Base-by-base conservation (phyloP, 768 basidiomycete genomes). In the Daedaleopsis nitida region DNA sequence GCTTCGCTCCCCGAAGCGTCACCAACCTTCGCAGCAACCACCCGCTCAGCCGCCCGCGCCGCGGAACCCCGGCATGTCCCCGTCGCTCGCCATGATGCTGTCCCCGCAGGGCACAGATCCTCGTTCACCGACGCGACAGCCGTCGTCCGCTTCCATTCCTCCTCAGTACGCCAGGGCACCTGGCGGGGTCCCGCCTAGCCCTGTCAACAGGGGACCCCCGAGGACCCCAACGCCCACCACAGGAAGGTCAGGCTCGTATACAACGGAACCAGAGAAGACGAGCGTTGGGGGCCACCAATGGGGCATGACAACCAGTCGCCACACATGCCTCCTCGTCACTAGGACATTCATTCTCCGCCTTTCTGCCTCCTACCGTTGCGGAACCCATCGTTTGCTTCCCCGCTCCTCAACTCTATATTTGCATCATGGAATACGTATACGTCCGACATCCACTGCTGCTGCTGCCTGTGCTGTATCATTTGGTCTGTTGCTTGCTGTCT, bases 21-120 rank as follows among this genome's bases (percentile, higher is more conserved):
- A 62, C 52, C 73, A 68, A 16, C 21, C 47, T 27, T 62, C 67
- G n/a, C 57, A 59, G 14, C 67, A 63, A 35, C 54, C 65, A 16
- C 66, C 58, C 24, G 62, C 69, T 3, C 69, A 70, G 51, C 66
- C 65, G 5, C 50, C 62, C 17, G 16, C 51, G 17, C 73, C 52
- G 72, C 76, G 57, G 75, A 71, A 59, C 35, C 65, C 65, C 55
- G 72, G 72, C 12, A 75, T 87, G 32, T 86, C 85, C 1, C 86
- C 86, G 8, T 87, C 86, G 17, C 69, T 87, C 43, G 86, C 85
- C 17, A 82, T 85, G 78, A 82, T 87, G 66, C 79, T 86, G 47
- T 85, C 86, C n/a, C 86, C 86, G 19, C 64, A 63, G 32, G 60
- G 67, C 34, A 45, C 49, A 8, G 69, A 72, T 21, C 44, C 62